These are phyloP conservation scores for Camellia sinensis DNA, from an alignment of 148 eudicot genomes.

Conservation along the genomic window DNA sequence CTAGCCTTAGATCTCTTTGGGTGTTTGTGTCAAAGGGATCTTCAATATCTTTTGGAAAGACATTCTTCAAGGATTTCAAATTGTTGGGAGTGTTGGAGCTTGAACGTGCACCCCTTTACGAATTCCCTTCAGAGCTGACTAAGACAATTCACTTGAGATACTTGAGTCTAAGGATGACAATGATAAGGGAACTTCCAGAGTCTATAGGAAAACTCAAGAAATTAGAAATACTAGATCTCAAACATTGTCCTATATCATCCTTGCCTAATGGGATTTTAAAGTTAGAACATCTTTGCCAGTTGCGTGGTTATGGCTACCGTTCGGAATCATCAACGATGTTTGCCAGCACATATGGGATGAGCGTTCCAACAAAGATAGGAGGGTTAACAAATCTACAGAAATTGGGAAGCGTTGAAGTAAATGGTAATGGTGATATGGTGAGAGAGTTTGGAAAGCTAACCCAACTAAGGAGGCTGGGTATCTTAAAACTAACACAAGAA, in stretches of 20 bases:
- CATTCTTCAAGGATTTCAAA: not conserved
- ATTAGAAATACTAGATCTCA: too few species aligned
- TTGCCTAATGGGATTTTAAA: conserved; percentile 10
- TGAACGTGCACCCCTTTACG: not conserved
- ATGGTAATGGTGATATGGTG: not conserved
- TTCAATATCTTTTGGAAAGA: not conserved
- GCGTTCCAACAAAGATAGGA: not conserved
- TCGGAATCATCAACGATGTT: not conserved
- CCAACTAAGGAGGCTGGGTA: not conserved
- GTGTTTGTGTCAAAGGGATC: not conserved
- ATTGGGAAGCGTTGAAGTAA: not conserved
- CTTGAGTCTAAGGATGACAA: not conserved
- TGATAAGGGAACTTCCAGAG: too few species aligned
- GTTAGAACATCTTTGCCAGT: conserved; percentile 5
- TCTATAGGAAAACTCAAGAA: too few species aligned
- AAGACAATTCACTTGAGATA: conserved; percentile 3
- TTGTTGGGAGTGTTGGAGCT: conserved; percentile 3
- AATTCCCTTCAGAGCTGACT: not conserved
- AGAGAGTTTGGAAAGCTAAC: conserved; percentile 1
- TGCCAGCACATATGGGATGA: not conserved
- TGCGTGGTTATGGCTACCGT: not conserved
- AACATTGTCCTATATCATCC: not conserved
- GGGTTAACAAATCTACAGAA: conserved; percentile 2
- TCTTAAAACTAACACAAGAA: not conserved
- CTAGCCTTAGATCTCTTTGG: conserved; percentile 3